A percentile compares a stretch with the other conserved stretches of the same genome.
Evolutionary conservation across 2,329 filamentous ascomycete species (phyloP).

Genomic region (Colletotrichum euphorbiae): DNA sequence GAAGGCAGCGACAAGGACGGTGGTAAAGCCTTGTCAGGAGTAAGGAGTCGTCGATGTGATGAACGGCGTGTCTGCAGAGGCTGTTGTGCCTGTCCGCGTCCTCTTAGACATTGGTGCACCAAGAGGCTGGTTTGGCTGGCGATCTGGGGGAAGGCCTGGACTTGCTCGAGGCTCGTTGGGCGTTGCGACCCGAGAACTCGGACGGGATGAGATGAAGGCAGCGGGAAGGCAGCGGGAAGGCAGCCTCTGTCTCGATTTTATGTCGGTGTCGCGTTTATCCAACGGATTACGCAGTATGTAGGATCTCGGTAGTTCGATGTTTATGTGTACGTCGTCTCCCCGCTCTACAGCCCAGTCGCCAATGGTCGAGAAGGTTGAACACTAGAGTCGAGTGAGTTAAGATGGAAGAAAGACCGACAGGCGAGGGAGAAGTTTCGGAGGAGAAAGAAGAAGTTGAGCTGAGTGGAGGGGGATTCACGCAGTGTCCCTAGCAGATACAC

Average conservation of each 20-base stretch:
- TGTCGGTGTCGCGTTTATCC: slow-evolving; percentile 21
- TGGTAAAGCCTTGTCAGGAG: slow-evolving; percentile 24
- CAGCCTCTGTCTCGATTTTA: slow-evolving; percentile 3
- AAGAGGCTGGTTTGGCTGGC: slow-evolving; percentile 25
- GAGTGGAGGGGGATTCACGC: slow-evolving; percentile 20
- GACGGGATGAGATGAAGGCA: slow-evolving; percentile 29
- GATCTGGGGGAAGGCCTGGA: slow-evolving; percentile 11
- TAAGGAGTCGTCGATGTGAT: slow-evolving; percentile 8
- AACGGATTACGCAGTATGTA: neutral
- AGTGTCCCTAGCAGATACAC: slow-evolving; percentile 1
- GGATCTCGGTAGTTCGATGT: neutral
- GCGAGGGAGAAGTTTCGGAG: slow-evolving; percentile 5
- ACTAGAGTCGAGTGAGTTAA: slow-evolving; percentile 1
- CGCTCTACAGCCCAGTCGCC: slow-evolving; percentile 25
- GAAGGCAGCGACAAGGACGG: slow-evolving; percentile 33
- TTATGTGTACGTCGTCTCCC: neutral
- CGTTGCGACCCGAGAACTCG: slow-evolving; percentile 23
- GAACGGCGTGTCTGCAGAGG: slow-evolving; percentile 12
- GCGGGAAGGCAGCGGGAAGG: slow-evolving; percentile 20
- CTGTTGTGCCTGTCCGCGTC: slow-evolving; percentile 23
- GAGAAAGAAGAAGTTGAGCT: slow-evolving; percentile 7
- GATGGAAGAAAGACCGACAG: neutral
- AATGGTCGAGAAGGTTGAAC: slow-evolving; percentile 9
- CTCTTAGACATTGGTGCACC: slow-evolving; percentile 1
- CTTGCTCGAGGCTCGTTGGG: slow-evolving; percentile 18